Conservation (phyloP, 2,329 filamentous ascomycete species). For the Podosphaera xanthii region DNA sequence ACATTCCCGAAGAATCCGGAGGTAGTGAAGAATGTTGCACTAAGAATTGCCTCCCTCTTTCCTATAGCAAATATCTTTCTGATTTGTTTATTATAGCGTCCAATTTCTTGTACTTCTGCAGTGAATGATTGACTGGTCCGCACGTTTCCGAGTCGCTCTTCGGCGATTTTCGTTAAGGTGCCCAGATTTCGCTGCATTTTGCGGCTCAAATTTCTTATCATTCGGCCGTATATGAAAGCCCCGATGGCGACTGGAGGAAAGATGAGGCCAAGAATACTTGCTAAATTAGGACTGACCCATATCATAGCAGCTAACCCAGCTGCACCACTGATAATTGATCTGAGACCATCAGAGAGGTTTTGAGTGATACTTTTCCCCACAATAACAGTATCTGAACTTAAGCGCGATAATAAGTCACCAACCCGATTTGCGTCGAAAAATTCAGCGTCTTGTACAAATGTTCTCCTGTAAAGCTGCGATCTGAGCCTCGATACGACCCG, state of each 20-base stretch:
- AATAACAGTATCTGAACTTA: slow-evolving; percentile 91
- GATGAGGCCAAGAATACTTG: slow-evolving; percentile 64
- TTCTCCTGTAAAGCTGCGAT: slow-evolving; percentile 73
- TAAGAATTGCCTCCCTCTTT: slow-evolving; percentile 65
- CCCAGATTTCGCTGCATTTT: slow-evolving; percentile 88
- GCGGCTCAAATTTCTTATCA: slow-evolving; percentile 72
- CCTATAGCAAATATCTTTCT: slow-evolving; percentile 81
- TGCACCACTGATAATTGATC: slow-evolving; percentile 69
- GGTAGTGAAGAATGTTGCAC: slow-evolving; percentile 68
- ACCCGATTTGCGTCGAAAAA: slow-evolving; percentile 98
- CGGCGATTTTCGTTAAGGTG: slow-evolving; percentile 84
- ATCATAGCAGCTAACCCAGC: slow-evolving; percentile 86
- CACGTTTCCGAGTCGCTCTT: slow-evolving; percentile 92
- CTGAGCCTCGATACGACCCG: slow-evolving; percentile 77
- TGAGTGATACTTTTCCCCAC: slow-evolving; percentile 97
- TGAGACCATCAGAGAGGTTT: slow-evolving; percentile 87
- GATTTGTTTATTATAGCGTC: slow-evolving; percentile 78
- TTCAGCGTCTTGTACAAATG: slow-evolving; percentile 91
- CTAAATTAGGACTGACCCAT: slow-evolving; percentile 83
- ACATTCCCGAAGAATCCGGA: slow-evolving; percentile 90
- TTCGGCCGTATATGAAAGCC: slow-evolving; percentile 76
- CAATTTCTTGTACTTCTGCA: slow-evolving; percentile 74
- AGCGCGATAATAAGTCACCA: slow-evolving; percentile 82
- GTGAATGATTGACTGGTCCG: slow-evolving; percentile 92
- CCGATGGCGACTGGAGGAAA: slow-evolving; percentile 78